Conservation (phyloP, 306 rosid species). For the Delonix regia region DNA sequence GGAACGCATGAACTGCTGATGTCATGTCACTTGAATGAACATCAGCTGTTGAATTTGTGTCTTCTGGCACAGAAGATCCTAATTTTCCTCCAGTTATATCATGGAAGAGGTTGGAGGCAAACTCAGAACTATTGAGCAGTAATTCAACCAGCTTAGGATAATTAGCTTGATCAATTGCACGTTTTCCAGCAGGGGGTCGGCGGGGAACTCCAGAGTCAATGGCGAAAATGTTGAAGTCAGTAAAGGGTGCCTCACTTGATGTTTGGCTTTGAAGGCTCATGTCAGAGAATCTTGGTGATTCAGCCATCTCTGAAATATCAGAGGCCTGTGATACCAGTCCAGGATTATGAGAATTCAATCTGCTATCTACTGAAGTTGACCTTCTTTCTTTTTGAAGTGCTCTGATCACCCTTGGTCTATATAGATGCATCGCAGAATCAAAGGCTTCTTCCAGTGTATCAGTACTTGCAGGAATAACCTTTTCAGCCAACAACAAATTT, state of each 20-base stretch:
- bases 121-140: constrained; percentile 76
- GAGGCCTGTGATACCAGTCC: constrained; percentile 62
- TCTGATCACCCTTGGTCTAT: constrained; percentile 63
- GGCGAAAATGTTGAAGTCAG: constrained; percentile 75
- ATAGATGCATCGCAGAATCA: constrained; percentile 67
- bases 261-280: constrained; percentile 48
- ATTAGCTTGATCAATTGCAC: constrained; percentile 83
- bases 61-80: constrained; percentile 58
- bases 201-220: constrained; percentile 98
- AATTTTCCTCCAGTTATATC: constrained; percentile 85
- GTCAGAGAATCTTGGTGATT: constrained; percentile 65
- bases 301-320: constrained; percentile 68
- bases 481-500: constrained; percentile 81
- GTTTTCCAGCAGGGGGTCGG: constrained; percentile 95
- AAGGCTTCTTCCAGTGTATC: constrained; percentile 61
- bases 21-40: constrained; percentile 44
- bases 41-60: constrained; percentile 49
- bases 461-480: constrained; percentile 50
- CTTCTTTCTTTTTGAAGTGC: constrained; percentile 84
- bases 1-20: constrained; percentile 62
- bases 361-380: constrained; percentile 74
- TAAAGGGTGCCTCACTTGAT: constrained; percentile 46
- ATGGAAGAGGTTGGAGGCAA: constrained; percentile 71
- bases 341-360: constrained; percentile 51
- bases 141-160: constrained; percentile 94